phyloP scores from a whole-genome alignment of 2,329 filamentous ascomycete genomes.

The Clonostachys rosea region DNA sequence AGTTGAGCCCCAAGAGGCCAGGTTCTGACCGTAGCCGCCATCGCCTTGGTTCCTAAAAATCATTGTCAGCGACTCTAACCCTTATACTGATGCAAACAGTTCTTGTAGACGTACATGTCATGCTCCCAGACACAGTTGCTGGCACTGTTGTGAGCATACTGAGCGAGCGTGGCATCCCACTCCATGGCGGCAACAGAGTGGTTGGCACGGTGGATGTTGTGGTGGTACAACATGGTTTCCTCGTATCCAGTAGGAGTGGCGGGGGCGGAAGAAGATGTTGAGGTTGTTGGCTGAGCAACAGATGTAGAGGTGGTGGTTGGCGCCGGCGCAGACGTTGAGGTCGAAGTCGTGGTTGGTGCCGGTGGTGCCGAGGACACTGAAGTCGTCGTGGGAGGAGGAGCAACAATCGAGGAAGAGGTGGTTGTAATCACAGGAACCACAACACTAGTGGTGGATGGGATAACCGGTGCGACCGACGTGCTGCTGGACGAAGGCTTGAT shows the following conservation, averaged over 20 bases:
- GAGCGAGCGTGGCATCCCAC: constrained; percentile 63
- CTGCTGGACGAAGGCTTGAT: constrained; percentile 1
- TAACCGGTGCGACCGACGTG: constrained; percentile 2
- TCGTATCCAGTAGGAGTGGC: constrained; percentile 13
- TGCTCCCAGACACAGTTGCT: constrained; percentile 68
- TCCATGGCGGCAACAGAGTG: constrained; percentile 63
- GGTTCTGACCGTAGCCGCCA: constrained; percentile 84
- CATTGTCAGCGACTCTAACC: constrained; percentile 19
- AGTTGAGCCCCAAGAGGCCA: constrained; percentile 59
- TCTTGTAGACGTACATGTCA: constrained; percentile 51
- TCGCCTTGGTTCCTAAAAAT: constrained; percentile 43
- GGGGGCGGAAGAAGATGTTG: constrained; percentile 12
- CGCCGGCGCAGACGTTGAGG: constrained; percentile 3
- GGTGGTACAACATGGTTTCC: constrained; percentile 56
- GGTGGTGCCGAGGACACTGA: neutral
- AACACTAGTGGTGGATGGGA: neutral
- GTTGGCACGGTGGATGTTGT: constrained; percentile 84
- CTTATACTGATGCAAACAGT: constrained; percentile 18
- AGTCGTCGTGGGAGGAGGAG: constrained; percentile 2
- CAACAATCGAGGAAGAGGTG: neutral
- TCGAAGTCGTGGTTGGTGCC: constrained; percentile 1
- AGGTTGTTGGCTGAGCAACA: constrained; percentile 2
- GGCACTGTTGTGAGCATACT: constrained; percentile 61
- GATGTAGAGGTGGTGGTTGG: constrained; percentile 5
- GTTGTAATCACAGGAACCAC: constrained; percentile 1